These are phyloP conservation scores for Epithele typhae DNA, from an alignment of 768 basidiomycete genomes.

Conservation along the genomic window DNA sequence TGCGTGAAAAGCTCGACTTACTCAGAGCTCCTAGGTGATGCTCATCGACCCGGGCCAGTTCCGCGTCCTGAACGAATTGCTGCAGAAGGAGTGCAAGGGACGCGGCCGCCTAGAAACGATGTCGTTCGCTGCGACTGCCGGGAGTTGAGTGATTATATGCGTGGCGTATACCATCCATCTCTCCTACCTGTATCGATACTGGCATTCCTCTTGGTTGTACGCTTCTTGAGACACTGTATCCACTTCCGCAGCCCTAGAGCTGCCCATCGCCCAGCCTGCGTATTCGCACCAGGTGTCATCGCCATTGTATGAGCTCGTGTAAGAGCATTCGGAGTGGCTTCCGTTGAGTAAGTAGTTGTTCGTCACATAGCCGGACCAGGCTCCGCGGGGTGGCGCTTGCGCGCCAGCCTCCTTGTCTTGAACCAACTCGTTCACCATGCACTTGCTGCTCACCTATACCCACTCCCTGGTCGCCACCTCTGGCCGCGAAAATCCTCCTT, in stretches of 20 bases:
- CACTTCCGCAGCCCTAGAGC: too few relatives aligned
- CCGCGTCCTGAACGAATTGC: slow-evolving; percentile 80
- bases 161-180: too few relatives aligned
- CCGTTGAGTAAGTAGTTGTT: too few relatives aligned
- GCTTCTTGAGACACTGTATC: too few relatives aligned
- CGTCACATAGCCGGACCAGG: too few relatives aligned
- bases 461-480: background rate
- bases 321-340: too few relatives aligned
- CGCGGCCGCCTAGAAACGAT: slow-evolving; percentile 83
- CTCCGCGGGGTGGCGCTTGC: slow-evolving; percentile 3
- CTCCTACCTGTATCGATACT: too few relatives aligned
- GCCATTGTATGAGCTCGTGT: too few relatives aligned
- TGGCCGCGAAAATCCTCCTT: background rate
- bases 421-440: background rate
- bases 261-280: too few relatives aligned
- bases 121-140: slow-evolving; percentile 61
- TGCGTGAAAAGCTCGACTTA: background rate
- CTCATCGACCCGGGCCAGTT: slow-evolving; percentile 93
- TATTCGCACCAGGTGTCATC: too few relatives aligned
- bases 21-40: slow-evolving; percentile 63
- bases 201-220: too few relatives aligned
- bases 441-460: background rate
- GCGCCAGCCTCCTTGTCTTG: slow-evolving; percentile 2
- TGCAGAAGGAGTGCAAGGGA: slow-evolving; percentile 90
- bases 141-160: slow-evolving; percentile 3